These are phyloP conservation scores for Zea luxurians DNA, from an alignment of 176 grass and related monocot genomes.

Conservation along the genomic window DNA sequence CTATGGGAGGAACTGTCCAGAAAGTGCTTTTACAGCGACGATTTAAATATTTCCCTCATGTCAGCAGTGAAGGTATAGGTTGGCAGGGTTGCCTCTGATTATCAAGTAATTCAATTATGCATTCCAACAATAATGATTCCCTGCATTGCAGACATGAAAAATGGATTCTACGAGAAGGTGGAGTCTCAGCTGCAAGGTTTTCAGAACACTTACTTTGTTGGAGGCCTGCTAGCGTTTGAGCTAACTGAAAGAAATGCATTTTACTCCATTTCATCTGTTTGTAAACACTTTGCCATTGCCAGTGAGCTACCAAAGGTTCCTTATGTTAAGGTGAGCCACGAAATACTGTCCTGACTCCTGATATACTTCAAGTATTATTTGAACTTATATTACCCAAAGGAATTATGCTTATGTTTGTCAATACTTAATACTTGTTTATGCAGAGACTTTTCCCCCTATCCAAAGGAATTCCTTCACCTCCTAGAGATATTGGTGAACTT, in stretches of 20 bases:
- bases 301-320: slow-evolving; percentile 48
- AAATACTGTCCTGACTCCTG: not conserved
- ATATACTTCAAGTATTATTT: not conserved
- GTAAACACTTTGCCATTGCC: slow-evolving; percentile 58
- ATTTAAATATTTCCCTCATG: slow-evolving; percentile 81
- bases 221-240: slow-evolving; percentile 76
- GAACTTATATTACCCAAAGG: not conserved
- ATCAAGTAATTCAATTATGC: slow-evolving; percentile 27
- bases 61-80: slow-evolving; percentile 56
- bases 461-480: slow-evolving; percentile 41
- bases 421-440: slow-evolving; percentile 38
- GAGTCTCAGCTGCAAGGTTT: slow-evolving; percentile 72
- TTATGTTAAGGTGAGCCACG: slow-evolving; percentile 62
- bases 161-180: slow-evolving; percentile 62
- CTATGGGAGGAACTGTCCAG: slow-evolving; percentile 59
- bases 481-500: slow-evolving; percentile 64
- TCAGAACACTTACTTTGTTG: slow-evolving; percentile 79
- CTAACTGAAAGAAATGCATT: slow-evolving; percentile 69
- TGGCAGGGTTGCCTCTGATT: slow-evolving; percentile 11
- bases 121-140: slow-evolving; percentile 30
- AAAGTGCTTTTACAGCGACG: slow-evolving; percentile 64
- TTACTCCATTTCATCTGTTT: slow-evolving; percentile 58
- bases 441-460: slow-evolving; percentile 71
- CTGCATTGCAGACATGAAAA: slow-evolving; percentile 63
- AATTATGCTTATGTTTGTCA: slow-evolving; percentile 29